Evolutionary conservation across 176 grass and related monocot genomes (phyloP), one percentile per base, ranked within the genome.

Genomic region (Poa pratensis): DNA sequence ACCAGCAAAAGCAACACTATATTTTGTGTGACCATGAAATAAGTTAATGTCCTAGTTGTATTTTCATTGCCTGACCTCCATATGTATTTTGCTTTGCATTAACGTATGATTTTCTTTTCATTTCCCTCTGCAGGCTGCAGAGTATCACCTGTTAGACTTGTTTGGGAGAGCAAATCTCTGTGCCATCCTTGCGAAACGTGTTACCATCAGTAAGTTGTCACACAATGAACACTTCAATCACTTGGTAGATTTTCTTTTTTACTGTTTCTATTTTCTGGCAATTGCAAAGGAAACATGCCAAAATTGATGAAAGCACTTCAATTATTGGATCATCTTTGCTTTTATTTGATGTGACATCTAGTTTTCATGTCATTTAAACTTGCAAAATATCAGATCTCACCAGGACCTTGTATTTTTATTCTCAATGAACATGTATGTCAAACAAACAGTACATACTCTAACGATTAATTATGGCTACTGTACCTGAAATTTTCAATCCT

Each of bases 181-280:
- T 46, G 79, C 90, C n/a, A 78, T 95, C 80, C 88, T 90, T 86
- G 88, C 87, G 4, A 90, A 61, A 20, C 90, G 90, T 23, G 85
- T 92, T 80, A 90, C 93, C n/a, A 5, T 95, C 58, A 88, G 93
- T 95, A 92, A 92, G 93, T 88, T 81, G 19, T 26, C 20, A 82
- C n/a, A 55, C 81, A 51, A 55, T 84, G 34, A 51, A 49, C 67
- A 39, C 13, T 49, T 80, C 10, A 14, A 48, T 48, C 14, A 50
- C 0, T 50, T 4, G 14, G 48, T 5, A 16, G n/a, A n/a, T n/a
- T n/a, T n/a, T 13, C 15, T 69, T 48, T 76, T 61, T 6, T 54
- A 59, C 4, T 74, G 28, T 73, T 85, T 32, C 7, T 65, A 7
- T 65, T 65, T 65, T 63, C 5, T 65, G n/a, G 62, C 17, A 32